Conservation (phyloP, 2,329 filamentous ascomycete species). For the Aspergillus latus region DNA sequence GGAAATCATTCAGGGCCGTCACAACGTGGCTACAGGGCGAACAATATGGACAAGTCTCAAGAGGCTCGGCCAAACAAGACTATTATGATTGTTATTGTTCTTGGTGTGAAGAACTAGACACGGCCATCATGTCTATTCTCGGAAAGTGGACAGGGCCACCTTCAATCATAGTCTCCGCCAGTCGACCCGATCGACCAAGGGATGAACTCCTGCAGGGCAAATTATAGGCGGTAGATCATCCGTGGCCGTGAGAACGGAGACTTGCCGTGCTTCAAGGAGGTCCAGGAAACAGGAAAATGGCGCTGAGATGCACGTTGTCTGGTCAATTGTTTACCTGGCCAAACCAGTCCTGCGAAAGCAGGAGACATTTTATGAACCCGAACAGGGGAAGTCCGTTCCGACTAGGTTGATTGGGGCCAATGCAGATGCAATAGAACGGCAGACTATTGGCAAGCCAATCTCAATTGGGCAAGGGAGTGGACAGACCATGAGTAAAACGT, state of each 20-base stretch:
- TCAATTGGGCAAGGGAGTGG: constrained; percentile 14
- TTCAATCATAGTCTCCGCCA: not conserved
- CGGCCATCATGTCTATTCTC: constrained; percentile 5
- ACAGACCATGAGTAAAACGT: constrained; percentile 12
- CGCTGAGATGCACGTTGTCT: constrained; percentile 2
- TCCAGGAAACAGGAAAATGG: constrained; percentile 4
- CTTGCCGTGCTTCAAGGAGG: constrained; percentile 2
- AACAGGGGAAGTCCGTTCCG: not conserved
- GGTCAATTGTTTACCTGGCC: not conserved
- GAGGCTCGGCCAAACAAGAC: not conserved
- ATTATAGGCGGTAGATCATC: constrained; percentile 20
- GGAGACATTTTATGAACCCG: not conserved
- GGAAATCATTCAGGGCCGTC: not conserved
- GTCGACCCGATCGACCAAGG: not conserved
- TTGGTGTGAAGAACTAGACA: constrained; percentile 4
- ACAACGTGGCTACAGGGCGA: not conserved
- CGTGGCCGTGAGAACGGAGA: constrained; percentile 2
- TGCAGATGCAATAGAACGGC: constrained; percentile 17
- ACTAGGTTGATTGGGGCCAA: not conserved
- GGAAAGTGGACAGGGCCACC: constrained; percentile 8
- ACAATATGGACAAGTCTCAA: not conserved
- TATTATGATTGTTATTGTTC: not conserved
- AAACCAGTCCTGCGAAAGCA: not conserved
- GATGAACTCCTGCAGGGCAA: constrained; percentile 15
- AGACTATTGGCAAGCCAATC: constrained; percentile 22